Base-by-base conservation (phyloP, 2,329 filamentous ascomycete species). In the Talaromyces sp. region DNA sequence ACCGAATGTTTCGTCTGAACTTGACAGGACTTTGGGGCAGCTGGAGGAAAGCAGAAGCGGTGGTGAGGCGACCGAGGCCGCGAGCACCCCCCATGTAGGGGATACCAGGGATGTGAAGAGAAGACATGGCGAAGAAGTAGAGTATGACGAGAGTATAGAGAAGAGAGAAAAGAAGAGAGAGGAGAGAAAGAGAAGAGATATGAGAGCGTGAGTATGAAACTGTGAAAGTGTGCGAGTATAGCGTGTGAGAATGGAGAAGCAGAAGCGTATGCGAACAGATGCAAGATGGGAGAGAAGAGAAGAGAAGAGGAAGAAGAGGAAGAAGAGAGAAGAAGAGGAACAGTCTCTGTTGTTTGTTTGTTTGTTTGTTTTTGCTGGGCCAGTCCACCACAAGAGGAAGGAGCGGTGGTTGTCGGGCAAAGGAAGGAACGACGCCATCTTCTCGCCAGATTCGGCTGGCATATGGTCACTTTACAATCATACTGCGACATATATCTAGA, bases 71-170 rank as follows among this genome's bases (percentile, higher is more conserved):
- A n/a, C 43, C n/a, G 52, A 43, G 36, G 4, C 28, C 31, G 15
- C 35, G 22, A 54, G 40, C 51, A 28, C 40, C 58, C 55, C 35
- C 17, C 25, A 55, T 31, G 31, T 33, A 53, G 46, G 60, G 55
- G 17, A 61, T 53, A 43, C 64, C 63, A 55, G 64, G 65, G 28
- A 63, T 57, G 50, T 58, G 57, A 46, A 62, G 63, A 40, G 62
- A 61, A 59, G 63, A 54, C 66, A 67, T 67, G 55, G 58, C 36
- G 57, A 56, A 37, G 21, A 35, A 21, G 19, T 28, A 28, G 33
- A 28, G 43, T 33, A 37, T 36, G 10, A 28, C n/a, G 19, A 28
- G 17, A 46, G 3, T n/a, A 15, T 17, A 28, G 19, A 52, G 28
- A 37, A 19, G 25, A n/a, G n/a, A n/a, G n/a, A 35, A 40, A 17